Evolutionary conservation across 2,329 filamentous ascomycete genomes (phyloP).

Genomic region (Aspergillus fischeri): DNA sequence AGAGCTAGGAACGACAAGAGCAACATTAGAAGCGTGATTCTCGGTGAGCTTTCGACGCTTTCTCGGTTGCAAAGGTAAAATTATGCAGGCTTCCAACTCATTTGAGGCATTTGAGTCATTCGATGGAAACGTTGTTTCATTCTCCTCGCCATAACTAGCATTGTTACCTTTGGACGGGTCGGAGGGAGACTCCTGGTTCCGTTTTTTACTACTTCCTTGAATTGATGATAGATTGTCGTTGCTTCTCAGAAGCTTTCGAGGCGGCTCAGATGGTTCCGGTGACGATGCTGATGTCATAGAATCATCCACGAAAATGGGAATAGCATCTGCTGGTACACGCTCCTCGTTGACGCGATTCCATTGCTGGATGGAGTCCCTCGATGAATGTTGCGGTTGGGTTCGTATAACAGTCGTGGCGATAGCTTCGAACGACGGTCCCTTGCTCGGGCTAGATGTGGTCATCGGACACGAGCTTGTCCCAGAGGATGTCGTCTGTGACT

Average conservation of each 20-base stretch:
- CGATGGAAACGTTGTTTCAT: neutral
- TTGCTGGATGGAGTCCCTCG: neutral
- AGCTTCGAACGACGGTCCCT: neutral
- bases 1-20: neutral
- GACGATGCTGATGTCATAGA: neutral
- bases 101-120: neutral
- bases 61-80: neutral
- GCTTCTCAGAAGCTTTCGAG: slow-evolving; percentile 12
- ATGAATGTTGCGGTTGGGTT: neutral
- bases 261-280: neutral
- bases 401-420: neutral
- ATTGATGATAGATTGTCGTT: slow-evolving; percentile 21
- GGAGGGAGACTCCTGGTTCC: neutral
- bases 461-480: slow-evolving; percentile 16
- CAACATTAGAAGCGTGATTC: neutral
- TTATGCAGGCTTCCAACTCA: neutral
- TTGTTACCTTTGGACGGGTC: neutral
- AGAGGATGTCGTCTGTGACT: slow-evolving; percentile 21
- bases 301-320: slow-evolving; percentile 21
- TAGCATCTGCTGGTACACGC: neutral
- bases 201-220: slow-evolving; percentile 8
- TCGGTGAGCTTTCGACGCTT: neutral
- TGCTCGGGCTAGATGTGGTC: neutral
- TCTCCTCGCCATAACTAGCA: neutral
- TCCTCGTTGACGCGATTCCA: neutral